Conservation (phyloP, 2,329 filamentous ascomycete species). For the Lecanicillium sp. region DNA sequence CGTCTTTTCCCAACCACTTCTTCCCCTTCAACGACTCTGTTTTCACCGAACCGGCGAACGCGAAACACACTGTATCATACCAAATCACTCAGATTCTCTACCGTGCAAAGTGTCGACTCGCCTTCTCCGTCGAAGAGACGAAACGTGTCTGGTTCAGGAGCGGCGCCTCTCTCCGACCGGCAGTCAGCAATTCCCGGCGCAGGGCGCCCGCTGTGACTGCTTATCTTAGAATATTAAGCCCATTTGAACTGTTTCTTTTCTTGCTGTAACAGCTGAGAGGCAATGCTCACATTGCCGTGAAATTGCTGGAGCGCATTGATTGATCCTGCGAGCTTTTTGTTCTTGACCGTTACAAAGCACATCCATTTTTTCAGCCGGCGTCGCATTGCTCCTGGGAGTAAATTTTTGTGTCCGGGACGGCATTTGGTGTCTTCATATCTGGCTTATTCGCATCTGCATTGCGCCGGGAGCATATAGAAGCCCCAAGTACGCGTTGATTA, state of each 20-base stretch:
- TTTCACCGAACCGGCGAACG: no score
- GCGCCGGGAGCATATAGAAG: no score
- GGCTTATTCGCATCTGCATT: slow-evolving; percentile 1
- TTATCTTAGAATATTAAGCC: slow-evolving; percentile 11
- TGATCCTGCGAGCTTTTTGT: slow-evolving; percentile 5
- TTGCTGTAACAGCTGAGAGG: slow-evolving; percentile 8
- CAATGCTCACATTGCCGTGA: slow-evolving; percentile 11
- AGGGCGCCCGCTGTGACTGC: slow-evolving; percentile 7
- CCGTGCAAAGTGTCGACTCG: no score
- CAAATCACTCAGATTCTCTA: no score
- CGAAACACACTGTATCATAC: no score
- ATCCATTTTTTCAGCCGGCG: not conserved
- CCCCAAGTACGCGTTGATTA: no score
- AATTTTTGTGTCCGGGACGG: not conserved
- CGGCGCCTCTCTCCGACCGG: not conserved
- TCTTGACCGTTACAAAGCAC: not conserved
- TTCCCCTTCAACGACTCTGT: no score
- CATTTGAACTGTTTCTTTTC: slow-evolving; percentile 9
- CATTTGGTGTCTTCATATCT: not conserved
- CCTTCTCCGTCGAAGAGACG: no score
- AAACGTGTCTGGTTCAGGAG: not conserved
- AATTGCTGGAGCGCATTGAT: slow-evolving; percentile 10
- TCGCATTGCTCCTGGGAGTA: slow-evolving; percentile 1
- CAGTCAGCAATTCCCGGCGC: slow-evolving; percentile 1
- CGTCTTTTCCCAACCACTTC: no score